Base-by-base conservation (phyloP, 495 filamentous ascomycete species). In the Aspergillus homomorphus region DNA sequence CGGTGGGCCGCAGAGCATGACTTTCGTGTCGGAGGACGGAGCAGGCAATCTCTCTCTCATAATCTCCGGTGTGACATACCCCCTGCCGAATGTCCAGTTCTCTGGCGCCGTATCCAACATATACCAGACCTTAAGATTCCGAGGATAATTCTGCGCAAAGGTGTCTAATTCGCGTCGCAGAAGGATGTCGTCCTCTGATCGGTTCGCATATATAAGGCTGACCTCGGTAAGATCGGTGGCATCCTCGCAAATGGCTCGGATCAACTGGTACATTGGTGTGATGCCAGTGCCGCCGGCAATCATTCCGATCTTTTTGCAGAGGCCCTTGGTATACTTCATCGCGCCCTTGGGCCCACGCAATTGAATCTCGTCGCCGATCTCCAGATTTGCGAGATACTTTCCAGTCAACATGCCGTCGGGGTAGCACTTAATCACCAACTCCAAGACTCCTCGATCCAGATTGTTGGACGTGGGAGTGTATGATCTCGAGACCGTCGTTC, bases 381-480 rank as follows among this genome's bases (percentile, higher is more conserved):
- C 43, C 28, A 84, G 68, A 26, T 69, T 63, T 19, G 69, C 67
- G 12, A 84, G 73, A 48, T 83, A 80, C 33, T 70, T 62, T 6
- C 75, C 76, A 3, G 73, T 82, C 22, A 82, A 66, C n/a, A 73
- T 57, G 19, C 80, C 80, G 45, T 77, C 64, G 0, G 77, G 70
- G 58, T 82, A 83, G 54, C 72, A 70, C 53, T 79, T 80, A 60
- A 83, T 71, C 9, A 82, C 66, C 7, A 83, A 67, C 52, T 80
- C 76, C 42, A 83, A 56, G 18, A 52, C 49, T 22, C 80, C 80
- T 0, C 51, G 66, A 60, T 83, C 79, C 16, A 70, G 63, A 65
- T 82, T 80, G 68, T 82, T 82, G 22, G 78, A 81, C 0, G 74
- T 72, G 14, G 80, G 80, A 1, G 79, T 83, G 63, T 83, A 83